Evolutionary conservation across 2,329 filamentous ascomycete species (phyloP), one percentile per base, ranked within the genome.

Genomic region (Huntiella savannae): DNA sequence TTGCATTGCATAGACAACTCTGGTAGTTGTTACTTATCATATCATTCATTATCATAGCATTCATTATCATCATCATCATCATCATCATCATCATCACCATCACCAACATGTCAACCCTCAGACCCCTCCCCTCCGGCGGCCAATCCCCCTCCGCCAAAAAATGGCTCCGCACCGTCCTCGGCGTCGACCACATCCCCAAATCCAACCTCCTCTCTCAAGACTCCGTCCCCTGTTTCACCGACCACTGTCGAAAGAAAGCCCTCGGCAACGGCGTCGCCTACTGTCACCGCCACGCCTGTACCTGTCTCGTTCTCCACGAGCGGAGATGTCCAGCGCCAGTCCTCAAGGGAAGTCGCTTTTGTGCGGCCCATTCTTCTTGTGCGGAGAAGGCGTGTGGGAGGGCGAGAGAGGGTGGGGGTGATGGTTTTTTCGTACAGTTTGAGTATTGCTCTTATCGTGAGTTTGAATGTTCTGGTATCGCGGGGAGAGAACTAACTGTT

Each of bases 161-260:
- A 32, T 48, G 40, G 33, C 36, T 45, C 33, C 35, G 41, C 7
- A 48, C 41, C 5, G 37, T 48, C 13, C 42, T 48, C 36, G 46
- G 41, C 8, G 36, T 40, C 8, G 22, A 33, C 11, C 46, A 48
- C 37, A 48, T 48, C 16, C 15, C 41, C 34, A 48, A 45, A n/a
- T 45, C 46, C 7, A 3, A 10, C 5, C 35, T 48, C 8, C 42
- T 48, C 15, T 15, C 36, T 16, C 16, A 36, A 13, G 22, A 28
- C 3, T 28, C 22, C 6, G 33, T 48, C 10, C 40, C 46, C 10
- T 48, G 46, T n/a, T 48, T 48, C 41, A 36, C 22, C 5, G 45
- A 44, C 7, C 32, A 16, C 12, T 48, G 46, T 11, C 13, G 28
- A 2, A 35, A 32, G 6, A 43, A 43, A 16, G 41, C 32, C 10